Base-by-base conservation (phyloP, 1,284 basidiomycete species). In the Coniophora puteana region DNA sequence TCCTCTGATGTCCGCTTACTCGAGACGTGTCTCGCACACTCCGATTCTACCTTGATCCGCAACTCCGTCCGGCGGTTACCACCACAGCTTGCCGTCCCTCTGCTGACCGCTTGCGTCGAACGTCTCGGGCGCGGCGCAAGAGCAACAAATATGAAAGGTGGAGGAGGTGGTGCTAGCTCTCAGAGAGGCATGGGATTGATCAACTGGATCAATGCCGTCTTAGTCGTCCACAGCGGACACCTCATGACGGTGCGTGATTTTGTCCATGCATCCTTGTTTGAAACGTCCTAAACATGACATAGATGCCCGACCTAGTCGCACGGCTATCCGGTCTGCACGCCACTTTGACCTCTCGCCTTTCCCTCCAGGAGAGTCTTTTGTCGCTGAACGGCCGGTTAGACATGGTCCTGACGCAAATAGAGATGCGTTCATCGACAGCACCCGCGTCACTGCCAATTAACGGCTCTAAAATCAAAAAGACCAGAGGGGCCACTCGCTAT, bases 391-490 rank as follows among this genome's bases (percentile, higher is more conserved):
- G 95, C 12, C 81, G 93, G 44, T 72, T 98, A 17, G 95, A 97
- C 57, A 87, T 95, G 65, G 91, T 96, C 4, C 75, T 98, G 31
- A 87, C 91, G 7, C 95, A 98, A 63, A 91, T 97, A 49, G 89
- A 94, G 61, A 78, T 93, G 67, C 80, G 87, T 23, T 78, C 82
- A 16, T 80, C 82, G 16, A 65, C 68, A 16, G 72, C 76, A 14
- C 80, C 85, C 8, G 74, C 80, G 8, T 68, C 74, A 10, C 55
- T 82, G 29, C 59, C 68, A 5, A 67, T 67, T 52, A 62, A 54
- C 35, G 46, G 47, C 33, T 63, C 59, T 12, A 17, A 18, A 54
- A 50, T 38, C 55, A 49, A 33, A 55, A 52, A 49, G 58, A 40
- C 51, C 23, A 62, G 58, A 39, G 64, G 67, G 45, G 72, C 76